phyloP scores from a whole-genome alignment of 192 early-diverging fungal genomes.

The Coemansia umbellata region DNA sequence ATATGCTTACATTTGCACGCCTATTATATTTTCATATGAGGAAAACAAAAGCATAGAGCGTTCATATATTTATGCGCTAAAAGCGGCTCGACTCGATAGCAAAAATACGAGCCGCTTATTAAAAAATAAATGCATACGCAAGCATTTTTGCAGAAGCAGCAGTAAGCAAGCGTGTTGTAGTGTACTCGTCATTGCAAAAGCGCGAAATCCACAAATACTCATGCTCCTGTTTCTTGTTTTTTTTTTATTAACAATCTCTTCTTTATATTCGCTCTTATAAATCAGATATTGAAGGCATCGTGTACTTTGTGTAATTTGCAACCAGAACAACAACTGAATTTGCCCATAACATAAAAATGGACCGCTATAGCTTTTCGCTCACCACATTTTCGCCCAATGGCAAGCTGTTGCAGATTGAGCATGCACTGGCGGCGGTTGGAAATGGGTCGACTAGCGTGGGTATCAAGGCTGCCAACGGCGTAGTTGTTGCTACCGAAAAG shows the following conservation, averaged over 20 bases:
- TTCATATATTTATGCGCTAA: no score
- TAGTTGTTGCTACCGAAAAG: slow-evolving; percentile 98
- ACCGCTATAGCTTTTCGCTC: slow-evolving; percentile 92
- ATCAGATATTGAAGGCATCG: no score
- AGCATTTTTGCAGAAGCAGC: neutral
- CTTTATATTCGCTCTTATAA: neutral
- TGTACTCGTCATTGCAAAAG: neutral
- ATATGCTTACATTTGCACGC: no score
- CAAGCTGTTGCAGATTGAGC: slow-evolving; percentile 98
- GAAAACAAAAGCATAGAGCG: no score
- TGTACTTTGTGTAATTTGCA: neutral
- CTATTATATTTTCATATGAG: no score
- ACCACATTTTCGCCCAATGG: slow-evolving; percentile 99
- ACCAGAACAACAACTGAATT: neutral
- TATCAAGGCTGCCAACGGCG: slow-evolving; percentile 95
- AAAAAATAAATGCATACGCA: neutral
- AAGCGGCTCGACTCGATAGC: no score
- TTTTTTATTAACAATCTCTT: neutral
- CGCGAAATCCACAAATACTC: neutral
- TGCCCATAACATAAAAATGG: slow-evolving; percentile 7
- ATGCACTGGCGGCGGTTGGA: slow-evolving; percentile 90
- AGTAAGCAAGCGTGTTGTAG: no score
- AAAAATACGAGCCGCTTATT: no score
- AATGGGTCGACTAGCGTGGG: slow-evolving; percentile 89
- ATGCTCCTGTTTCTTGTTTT: neutral